Evolutionary conservation across 305 asterid genomes (phyloP), one percentile per base, ranked within the genome.

Genomic region (Rubia tinctorum): DNA sequence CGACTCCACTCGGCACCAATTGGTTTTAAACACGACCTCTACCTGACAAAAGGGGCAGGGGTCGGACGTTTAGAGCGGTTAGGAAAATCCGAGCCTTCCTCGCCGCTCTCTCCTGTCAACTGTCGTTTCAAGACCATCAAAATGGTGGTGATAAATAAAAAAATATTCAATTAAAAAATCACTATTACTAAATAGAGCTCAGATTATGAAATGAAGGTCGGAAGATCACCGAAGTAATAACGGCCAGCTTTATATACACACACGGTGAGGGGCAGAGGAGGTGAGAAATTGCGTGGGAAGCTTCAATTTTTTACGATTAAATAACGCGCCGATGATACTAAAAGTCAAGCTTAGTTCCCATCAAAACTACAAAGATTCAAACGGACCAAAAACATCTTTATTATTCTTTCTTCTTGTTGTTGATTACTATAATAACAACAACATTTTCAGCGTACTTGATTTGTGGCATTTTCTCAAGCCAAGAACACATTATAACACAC

Each of bases 81-180:
- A 15, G 89, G 86, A 81, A 74, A 71, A 71, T 78, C 83, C 78
- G 88, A 87, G 34, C 85, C 81, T 51, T 77, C 95, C 82, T 84
- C 92, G 34, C 78, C 87, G 37, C 82, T 89, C 73, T 82, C 87
- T 71, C 80, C 87, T 71, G 80, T 74, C 20, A 76, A 71, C 47
- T 76, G 78, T 74, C 98, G 88, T 79, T 89, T 92, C 76, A n/a
- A 78, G 82, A 83, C 89, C 98, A 92, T 88, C 86, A 88, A 82
- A 81, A 59, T 53, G 37, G 42, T 27, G 20, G 66, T 6, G 15
- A 17, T 18, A n/a, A 66, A 5, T n/a, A 44, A 17, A 53, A 53
- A 9, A 25, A 17, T 12, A 71, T 42, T 12, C 8, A 56, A 12
- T 7, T 6, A n/a, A 64, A 27, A 5, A 30, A 45, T 53, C 59